Base-by-base conservation (phyloP, 2,329 filamentous ascomycete species). In the Cladosporium sp. region DNA sequence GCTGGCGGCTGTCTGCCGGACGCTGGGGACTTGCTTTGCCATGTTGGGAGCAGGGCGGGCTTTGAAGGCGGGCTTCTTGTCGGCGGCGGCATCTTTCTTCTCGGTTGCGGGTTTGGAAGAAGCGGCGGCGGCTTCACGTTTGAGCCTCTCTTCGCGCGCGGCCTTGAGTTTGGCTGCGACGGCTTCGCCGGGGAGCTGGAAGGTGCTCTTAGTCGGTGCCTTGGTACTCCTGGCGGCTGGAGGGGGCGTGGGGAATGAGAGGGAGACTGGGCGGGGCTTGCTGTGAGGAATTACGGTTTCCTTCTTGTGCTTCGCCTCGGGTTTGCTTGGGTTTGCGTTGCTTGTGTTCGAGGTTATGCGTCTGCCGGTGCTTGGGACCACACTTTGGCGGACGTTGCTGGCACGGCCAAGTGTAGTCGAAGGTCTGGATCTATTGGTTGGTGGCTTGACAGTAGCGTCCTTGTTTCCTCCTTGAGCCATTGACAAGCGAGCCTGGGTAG, bases 161-260 rank as follows among this genome's bases (percentile, higher is more conserved):
- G 74, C 76, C 59, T 74, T 78, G n/a, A 79, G 63, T 57, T 75
- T 78, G 4, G 76, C 76, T 2, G 77, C 76, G 4, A 79, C 68
- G 11, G 70, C 74, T 57, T 80, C 77, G 13, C 78, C 78, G 1
- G 78, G 77, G 0, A 81, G 69, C 43, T 74, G 68, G 59, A 81
- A 81, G 3, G 68, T 75, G 7, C 77, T 63, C 46, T 65, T 71
- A 0, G 78, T 80, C 1, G 74, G 74, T 11, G 76, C 68, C 58
- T 77, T 79, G 18, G 67, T 68, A 1, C 77, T 79, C 58, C 77
- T 80, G 8, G 69, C 62, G 13, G 72, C 72, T 11, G 72, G 71
- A 5, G 72, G 71, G 37, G 71, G 75, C 8, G 67, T 74, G 22
- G 68, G 76, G 58, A 75, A 81, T 53, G 66, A 72, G 61, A 72